Evolutionary conservation across 2,329 filamentous ascomycete genomes (phyloP), one percentile per base, ranked within the genome.

Genomic region (Microdochium nivale): DNA sequence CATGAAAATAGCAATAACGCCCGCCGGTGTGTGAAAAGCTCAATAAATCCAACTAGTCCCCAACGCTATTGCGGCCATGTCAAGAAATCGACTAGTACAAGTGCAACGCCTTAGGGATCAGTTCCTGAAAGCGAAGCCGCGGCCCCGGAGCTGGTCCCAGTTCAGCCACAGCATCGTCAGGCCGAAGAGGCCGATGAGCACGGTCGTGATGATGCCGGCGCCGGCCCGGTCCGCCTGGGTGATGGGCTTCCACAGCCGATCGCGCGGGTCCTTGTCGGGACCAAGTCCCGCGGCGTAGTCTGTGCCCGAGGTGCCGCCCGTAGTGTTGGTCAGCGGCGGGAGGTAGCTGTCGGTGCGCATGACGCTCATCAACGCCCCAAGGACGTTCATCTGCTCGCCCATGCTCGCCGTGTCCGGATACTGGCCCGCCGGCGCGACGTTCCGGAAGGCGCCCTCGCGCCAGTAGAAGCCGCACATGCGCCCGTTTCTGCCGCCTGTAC

Each of bases 381-480:
- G 67, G 0, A 76, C 78, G 48, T 71, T 74, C 76, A 83, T 79
- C 64, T 80, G 74, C 61, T 81, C 74, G 2, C 78, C 78, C 1
- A 80, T 77, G 8, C 79, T 78, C 11, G 63, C 61, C 1, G 64
- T 66, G 27, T 30, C 27, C 27, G 27, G 27, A 11, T 5, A 30
- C 27, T 30, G 27, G 27, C 27, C 27, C 27, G 11, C 27, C 27
- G 27, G 27, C 58, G 80, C 78, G 56, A 69, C 11, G 5, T 5
- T 30, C 27, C 27, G 62, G 44, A 61, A 67, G 9, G 25, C 23
- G 33, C 62, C 63, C 14, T 48, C 32, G 14, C 25, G 51, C 62
- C 62, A 65, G 10, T 43, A 8, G 33, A 56, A 56, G 3, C 58
- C 59, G 49, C 61, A 65, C 53, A 62, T 49, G 40, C 60, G 59